phyloP scores from a whole-genome alignment of 805 yeast genomes.

The Jamesozyma rosinii region DNA sequence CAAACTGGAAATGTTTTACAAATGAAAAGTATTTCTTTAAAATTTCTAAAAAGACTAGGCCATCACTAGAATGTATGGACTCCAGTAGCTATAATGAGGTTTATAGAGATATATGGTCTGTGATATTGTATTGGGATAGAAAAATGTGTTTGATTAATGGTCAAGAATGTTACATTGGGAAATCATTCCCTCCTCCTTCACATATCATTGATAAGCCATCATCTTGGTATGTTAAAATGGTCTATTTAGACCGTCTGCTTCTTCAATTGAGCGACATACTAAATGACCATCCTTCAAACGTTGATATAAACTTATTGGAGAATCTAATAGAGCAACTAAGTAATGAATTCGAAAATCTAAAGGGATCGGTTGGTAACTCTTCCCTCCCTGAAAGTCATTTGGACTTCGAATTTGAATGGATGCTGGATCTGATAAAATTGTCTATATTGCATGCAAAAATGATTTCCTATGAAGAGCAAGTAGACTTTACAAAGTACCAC shows the following conservation, averaged over 20 bases:
- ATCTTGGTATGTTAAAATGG: constrained; percentile 17
- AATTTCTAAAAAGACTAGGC: constrained; percentile 16
- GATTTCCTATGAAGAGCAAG: constrained; percentile 16
- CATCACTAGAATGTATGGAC: constrained; percentile 10
- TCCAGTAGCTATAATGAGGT: constrained; percentile 11
- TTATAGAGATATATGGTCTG: constrained; percentile 21
- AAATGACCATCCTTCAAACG: constrained; percentile 17
- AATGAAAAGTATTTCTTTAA: constrained; percentile 13
- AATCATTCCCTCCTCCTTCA: constrained; percentile 12
- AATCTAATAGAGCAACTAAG: constrained; percentile 7
- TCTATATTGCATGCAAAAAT: constrained; percentile 18
- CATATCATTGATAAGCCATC: background rate
- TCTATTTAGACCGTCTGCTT: constrained; percentile 13
- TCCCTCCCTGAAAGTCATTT: constrained; percentile 4
- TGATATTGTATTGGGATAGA: constrained; percentile 26
- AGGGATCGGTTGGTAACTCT: background rate
- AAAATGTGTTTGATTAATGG: constrained; percentile 25
- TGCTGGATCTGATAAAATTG: constrained; percentile 16
- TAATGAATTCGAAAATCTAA: constrained; percentile 8
- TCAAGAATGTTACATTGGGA: constrained; percentile 22
- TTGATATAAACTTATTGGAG: constrained; percentile 10
- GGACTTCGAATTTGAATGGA: constrained; percentile 19
- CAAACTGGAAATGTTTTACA: constrained; percentile 19
- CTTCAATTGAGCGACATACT: constrained; percentile 13
- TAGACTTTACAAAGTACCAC: constrained; percentile 9